Base-by-base conservation (phyloP, 768 basidiomycete genomes). In the Clathrus columnatus region DNA sequence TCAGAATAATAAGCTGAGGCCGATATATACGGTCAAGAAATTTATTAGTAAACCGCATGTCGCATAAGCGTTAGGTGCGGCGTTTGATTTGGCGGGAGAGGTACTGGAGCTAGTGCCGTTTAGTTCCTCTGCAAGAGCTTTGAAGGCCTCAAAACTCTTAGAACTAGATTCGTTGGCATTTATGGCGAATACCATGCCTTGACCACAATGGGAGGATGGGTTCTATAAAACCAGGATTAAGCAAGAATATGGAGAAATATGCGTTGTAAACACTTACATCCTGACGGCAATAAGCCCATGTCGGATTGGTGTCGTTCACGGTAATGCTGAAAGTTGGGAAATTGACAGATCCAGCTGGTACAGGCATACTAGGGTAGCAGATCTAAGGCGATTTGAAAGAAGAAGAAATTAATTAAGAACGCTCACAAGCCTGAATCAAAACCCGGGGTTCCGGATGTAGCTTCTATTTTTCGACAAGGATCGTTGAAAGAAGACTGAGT, bases 141-240 rank as follows among this genome's bases (percentile, higher is more conserved):
- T 56, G 72, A 82, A 83, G 4, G 80, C 81, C 18, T 64, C 73
- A 61, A 79, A 83, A 61, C 64, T 80, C 59, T 79, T 77, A 20
- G 73, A 57, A n/a, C 78, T 73, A 1, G 67, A 59, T 58, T 77
- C 78, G 28, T 72, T 68, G 11, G 82, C 74, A 64, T 82, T 85
- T 57, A 70, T 71, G 21, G 77, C 65, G 67, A 82, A 82, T 49
- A 82, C 80, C 82, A 83, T 83, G 48, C 81, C 81, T 44, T 68
- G 63, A 0, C 72, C 73, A 62, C 82, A 83, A 64, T 84, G 82
- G 43, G 61, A 65, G 1, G 58, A 48, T 61, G 81, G 80, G 1
- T 68, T 67, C 63, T 81, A 82, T 68, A 75, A 81, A 1, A 67
- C 75, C 81, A 78, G 82, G 60, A 82, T 72, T 2, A 79, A 81